Evolutionary conservation across 1,284 basidiomycete genomes (phyloP), one percentile per base, ranked within the genome.

Genomic region (Coniophora puteana): DNA sequence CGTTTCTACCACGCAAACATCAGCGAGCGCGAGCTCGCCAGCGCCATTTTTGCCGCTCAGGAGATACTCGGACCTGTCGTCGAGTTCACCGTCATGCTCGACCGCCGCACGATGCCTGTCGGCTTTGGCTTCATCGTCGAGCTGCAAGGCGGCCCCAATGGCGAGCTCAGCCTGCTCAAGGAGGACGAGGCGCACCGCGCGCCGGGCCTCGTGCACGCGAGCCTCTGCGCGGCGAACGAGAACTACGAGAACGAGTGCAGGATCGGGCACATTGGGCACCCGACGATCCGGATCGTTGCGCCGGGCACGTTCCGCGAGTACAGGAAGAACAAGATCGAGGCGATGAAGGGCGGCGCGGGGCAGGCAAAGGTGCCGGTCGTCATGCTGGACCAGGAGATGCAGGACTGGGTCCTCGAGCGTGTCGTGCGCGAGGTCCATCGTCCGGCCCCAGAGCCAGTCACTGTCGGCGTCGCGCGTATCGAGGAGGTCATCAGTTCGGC

Each of bases 331-430:
- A 49, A 34, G 16, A 38, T 46, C 39, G 31, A 46, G 24, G 27
- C 36, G 0, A 18, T 40, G 18, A 31, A 31, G 17, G 44, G 41
- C 3, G 43, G 51, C 8, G 28, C 45, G 0, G 41, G 49, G 6
- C 49, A 53, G 14, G 30, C 53, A 30, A 50, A 53, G n/a, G 44
- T 54, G 6, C 44, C 52, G 4, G 43, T 44, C 27, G 47, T 55
- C 7, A 39, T 53, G 22, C 44, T 36, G 38, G 44, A 52, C 21
- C 26, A 14, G 7, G 41, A 41, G 11, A 31, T 13, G 10, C 44
- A 43, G 14, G 41, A 37, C 14, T 44, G 45, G 44, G 44, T 51
- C 32, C 23, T 53, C 7, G 27, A 29, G 23, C 36, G 40, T 3
- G 41, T 48, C 12, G 37, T 45, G 2, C 36, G 30, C 17, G 45